Conservation (phyloP, 2,329 filamentous ascomycete species). For the Periconia digitata region DNA sequence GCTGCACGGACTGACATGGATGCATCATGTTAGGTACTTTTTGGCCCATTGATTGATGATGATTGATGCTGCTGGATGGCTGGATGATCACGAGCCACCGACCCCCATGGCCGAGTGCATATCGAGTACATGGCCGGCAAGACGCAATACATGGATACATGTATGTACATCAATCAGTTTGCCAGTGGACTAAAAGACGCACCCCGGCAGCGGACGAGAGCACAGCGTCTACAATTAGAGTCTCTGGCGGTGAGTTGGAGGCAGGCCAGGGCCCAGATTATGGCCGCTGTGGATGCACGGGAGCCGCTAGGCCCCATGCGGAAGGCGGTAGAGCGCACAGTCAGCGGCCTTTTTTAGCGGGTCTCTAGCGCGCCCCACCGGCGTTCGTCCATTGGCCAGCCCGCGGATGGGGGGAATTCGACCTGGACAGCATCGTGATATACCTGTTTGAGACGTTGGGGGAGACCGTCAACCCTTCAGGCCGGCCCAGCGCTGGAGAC, state of each 20-base stretch:
- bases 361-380: slow-evolving; percentile 12
- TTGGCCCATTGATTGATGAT: too few species aligned
- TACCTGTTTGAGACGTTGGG: slow-evolving; percentile 11
- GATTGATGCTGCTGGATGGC: too few species aligned
- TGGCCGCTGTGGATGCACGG: not conserved
- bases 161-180: too few species aligned
- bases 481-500: too few species aligned
- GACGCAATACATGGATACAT: too few species aligned
- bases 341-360: slow-evolving; percentile 2
- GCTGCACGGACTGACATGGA: too few species aligned
- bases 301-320: slow-evolving; percentile 10
- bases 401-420: slow-evolving; percentile 6
- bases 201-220: too few species aligned
- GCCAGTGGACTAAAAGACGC: too few species aligned
- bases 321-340: slow-evolving; percentile 19
- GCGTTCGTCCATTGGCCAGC: slow-evolving; percentile 5
- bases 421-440: slow-evolving; percentile 7
- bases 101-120: too few species aligned
- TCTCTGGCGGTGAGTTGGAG: not conserved
- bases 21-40: too few species aligned
- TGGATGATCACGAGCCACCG: not conserved
- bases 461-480: not conserved
- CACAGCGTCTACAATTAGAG: too few species aligned
- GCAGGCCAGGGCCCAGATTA: not conserved
- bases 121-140: too few species aligned